Conservation (phyloP, 2,329 filamentous ascomycete genomes). For the Beauveria sp. region DNA sequence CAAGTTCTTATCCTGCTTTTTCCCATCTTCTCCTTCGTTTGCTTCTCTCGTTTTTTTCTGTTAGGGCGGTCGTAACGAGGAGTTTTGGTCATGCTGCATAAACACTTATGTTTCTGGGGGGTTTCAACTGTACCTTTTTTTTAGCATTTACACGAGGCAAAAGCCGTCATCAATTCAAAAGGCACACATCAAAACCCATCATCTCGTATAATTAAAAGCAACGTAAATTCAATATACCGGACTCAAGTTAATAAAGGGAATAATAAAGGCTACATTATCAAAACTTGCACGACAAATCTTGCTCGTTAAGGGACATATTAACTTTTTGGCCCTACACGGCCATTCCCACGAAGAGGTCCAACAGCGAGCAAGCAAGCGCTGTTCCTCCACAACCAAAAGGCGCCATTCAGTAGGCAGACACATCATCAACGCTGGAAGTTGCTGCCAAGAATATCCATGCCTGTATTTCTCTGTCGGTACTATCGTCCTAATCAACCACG, state of each 20-base stretch:
- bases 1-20: background rate
- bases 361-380: constrained; percentile 11
- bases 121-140: background rate
- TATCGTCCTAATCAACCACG: constrained; percentile 25
- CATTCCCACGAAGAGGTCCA: constrained; percentile 1
- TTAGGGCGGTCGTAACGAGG: background rate
- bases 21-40: background rate
- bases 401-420: background rate
- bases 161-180: background rate
- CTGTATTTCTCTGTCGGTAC: constrained; percentile 18
- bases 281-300: constrained; percentile 21
- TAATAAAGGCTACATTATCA: constrained; percentile 31
- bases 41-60: background rate
- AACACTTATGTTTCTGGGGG: background rate
- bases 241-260: constrained; percentile 20
- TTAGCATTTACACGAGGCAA: background rate
- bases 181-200: background rate
- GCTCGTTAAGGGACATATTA: constrained; percentile 13
- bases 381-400: constrained; percentile 6
- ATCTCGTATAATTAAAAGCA: background rate
- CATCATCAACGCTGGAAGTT: background rate
- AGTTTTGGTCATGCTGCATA: constrained; percentile 1
- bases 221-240: constrained; percentile 4
- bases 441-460: constrained; percentile 23
- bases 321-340: constrained; percentile 7